Evolutionary conservation across 805 yeast species (phyloP).

Genomic region (Starmerella stellata): DNA sequence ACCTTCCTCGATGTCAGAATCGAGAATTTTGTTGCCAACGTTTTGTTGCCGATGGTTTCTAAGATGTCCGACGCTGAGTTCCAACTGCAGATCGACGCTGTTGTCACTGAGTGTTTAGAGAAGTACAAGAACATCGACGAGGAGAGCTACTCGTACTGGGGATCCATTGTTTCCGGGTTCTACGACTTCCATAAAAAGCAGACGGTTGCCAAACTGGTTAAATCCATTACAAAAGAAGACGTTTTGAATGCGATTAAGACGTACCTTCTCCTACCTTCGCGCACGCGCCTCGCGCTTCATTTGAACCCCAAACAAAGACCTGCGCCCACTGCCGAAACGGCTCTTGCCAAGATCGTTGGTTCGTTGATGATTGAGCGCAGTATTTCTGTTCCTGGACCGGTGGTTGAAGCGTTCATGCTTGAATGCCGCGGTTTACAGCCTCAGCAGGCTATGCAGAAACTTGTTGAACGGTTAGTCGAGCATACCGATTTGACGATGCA

Average conservation of each 20-base stretch:
- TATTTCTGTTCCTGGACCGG: constrained; percentile 14
- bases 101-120: constrained; percentile 46
- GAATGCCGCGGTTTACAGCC: constrained; percentile 12
- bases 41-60: constrained; percentile 29
- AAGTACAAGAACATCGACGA: constrained; percentile 63
- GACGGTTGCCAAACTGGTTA: constrained; percentile 39
- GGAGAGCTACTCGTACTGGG: constrained; percentile 50
- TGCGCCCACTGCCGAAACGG: constrained; percentile 8
- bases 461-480: constrained; percentile 4
- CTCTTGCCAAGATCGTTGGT: constrained; percentile 18
- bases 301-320: constrained; percentile 35
- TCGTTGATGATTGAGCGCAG: constrained; percentile 19
- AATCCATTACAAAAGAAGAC: constrained; percentile 37
- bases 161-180: constrained; percentile 52
- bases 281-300: constrained; percentile 38
- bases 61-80: constrained; percentile 48
- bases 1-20: constrained; percentile 62
- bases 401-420: constrained; percentile 6
- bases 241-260: constrained; percentile 36
- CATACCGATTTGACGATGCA: background rate
- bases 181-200: constrained; percentile 52
- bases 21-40: constrained; percentile 37
- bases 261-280: constrained; percentile 26
- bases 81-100: constrained; percentile 47
- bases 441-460: constrained; percentile 11